These are phyloP conservation scores for Starmerella cellae DNA, from an alignment of 805 yeast species.

Conservation along the genomic window DNA sequence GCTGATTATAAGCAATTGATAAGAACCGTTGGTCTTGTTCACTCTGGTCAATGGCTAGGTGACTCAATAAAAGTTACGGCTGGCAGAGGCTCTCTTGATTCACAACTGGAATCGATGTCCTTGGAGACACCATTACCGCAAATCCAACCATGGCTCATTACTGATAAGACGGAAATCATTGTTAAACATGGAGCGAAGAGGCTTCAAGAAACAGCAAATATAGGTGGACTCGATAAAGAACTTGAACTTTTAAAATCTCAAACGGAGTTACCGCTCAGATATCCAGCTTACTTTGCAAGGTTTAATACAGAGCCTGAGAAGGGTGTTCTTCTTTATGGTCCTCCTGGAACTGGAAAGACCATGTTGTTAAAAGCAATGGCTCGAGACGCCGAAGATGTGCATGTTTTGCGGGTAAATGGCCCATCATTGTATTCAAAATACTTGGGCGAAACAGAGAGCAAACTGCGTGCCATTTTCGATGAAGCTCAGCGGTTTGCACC, in stretches of 20 bases:
- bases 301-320: constrained; percentile 90
- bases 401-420: constrained; percentile 73
- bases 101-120: constrained; percentile 32
- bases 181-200: background rate
- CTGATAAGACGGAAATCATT: constrained; percentile 1
- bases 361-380: constrained; percentile 77
- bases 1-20: constrained; percentile 19
- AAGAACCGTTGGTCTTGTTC: constrained; percentile 19
- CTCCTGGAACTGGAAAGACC: constrained; percentile 95
- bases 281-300: constrained; percentile 60
- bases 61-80: constrained; percentile 43
- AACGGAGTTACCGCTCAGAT: constrained; percentile 66
- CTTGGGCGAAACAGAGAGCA: constrained; percentile 84
- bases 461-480: constrained; percentile 63
- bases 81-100: constrained; percentile 29
- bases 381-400: constrained; percentile 52
- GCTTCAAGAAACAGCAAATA: constrained; percentile 33
- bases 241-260: constrained; percentile 49
- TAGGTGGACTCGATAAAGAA: constrained; percentile 70
- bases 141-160: background rate
- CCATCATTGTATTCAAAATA: constrained; percentile 88
- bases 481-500: constrained; percentile 86
- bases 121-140: constrained; percentile 19
- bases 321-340: constrained; percentile 88
- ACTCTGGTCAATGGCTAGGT: constrained; percentile 32